Evolutionary conservation across 2,329 filamentous ascomycete species (phyloP).

Genomic region (Pseudogymnoascus sp.): DNA sequence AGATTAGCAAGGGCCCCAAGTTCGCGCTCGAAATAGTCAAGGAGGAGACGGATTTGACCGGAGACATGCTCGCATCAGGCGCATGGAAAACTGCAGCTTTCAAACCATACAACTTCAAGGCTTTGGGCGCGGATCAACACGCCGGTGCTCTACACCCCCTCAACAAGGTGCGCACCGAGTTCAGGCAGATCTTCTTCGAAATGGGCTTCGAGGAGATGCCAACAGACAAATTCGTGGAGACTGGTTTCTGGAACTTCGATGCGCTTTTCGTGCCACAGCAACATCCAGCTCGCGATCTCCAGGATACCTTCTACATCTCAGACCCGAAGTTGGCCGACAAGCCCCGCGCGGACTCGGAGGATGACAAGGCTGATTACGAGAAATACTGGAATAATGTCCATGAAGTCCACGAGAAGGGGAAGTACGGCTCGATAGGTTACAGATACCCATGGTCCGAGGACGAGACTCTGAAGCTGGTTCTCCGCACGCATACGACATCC

Average conservation of each 20-base stretch:
- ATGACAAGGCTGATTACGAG: slow-evolving; percentile 61
- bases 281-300: slow-evolving; percentile 91
- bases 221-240: slow-evolving; percentile 86
- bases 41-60: slow-evolving; percentile 91
- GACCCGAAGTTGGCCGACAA: slow-evolving; percentile 71
- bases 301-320: slow-evolving; percentile 98
- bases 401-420: slow-evolving; percentile 80
- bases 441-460: slow-evolving; percentile 87
- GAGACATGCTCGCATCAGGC: slow-evolving; percentile 80
- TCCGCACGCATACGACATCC: slow-evolving; percentile 93
- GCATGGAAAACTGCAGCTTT: slow-evolving; percentile 89
- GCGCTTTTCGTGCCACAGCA: slow-evolving; percentile 94
- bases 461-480: slow-evolving; percentile 77
- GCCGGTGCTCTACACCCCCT: slow-evolving; percentile 59
- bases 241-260: slow-evolving; percentile 99
- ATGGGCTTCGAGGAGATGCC: slow-evolving; percentile 99
- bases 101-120: slow-evolving; percentile 74
- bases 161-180: slow-evolving; percentile 92
- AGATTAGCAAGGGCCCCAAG: slow-evolving; percentile 74
- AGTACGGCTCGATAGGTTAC: slow-evolving; percentile 93
- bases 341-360: slow-evolving; percentile 47
- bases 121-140: slow-evolving; percentile 51
- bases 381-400: slow-evolving; percentile 83
- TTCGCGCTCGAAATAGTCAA: slow-evolving; percentile 83
- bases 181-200: slow-evolving; percentile 97